phyloP scores from a whole-genome alignment of 306 rosid species.

The Lathyrus tuberosus region DNA sequence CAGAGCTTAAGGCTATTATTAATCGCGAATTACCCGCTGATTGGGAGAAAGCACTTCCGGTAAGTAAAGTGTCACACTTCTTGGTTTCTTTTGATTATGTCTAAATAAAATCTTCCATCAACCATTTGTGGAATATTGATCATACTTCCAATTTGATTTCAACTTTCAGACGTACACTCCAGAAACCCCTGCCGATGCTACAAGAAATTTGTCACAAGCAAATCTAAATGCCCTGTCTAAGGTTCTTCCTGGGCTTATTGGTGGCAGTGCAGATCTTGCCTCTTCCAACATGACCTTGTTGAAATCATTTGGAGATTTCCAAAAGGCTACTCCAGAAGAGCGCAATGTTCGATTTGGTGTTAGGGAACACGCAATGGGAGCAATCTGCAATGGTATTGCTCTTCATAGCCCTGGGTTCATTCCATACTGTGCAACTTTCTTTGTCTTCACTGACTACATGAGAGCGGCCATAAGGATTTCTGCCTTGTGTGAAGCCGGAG shows the following conservation, averaged over 20 bases:
- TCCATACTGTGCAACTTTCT: constrained; percentile 99
- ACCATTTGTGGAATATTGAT: constrained; percentile 32
- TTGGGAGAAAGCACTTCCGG: constrained; percentile 98
- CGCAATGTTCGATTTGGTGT: constrained; percentile 97
- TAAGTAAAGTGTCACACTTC: constrained; percentile 53
- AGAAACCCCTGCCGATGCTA: constrained; percentile 90
- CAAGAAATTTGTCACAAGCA: constrained; percentile 87
- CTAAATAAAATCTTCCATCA: constrained; percentile 3
- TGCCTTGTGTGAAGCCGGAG: constrained; percentile 77
- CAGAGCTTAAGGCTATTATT: constrained; percentile 72
- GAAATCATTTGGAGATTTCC: constrained; percentile 90
- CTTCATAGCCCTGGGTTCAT: constrained; percentile 92
- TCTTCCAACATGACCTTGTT: constrained; percentile 97
- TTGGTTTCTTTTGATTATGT: constrained; percentile 19
- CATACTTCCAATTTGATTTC: constrained; percentile 27
- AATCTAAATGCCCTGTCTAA: constrained; percentile 81
- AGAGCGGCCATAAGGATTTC: constrained; percentile 98
- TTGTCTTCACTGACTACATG: constrained; percentile 99
- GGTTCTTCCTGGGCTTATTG: constrained; percentile 92
- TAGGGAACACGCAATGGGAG: constrained; percentile 97
- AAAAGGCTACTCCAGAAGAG: constrained; percentile 91
- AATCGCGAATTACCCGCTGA: constrained; percentile 81
- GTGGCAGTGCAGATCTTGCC: constrained; percentile 99
- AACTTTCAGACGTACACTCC: constrained; percentile 83
- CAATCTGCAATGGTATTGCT: constrained; percentile 86